A percentile compares a stretch with the other conserved stretches of the same genome.
Evolutionary conservation across 768 basidiomycete species (phyloP).

Genomic region (Termitomyces titanicus): DNA sequence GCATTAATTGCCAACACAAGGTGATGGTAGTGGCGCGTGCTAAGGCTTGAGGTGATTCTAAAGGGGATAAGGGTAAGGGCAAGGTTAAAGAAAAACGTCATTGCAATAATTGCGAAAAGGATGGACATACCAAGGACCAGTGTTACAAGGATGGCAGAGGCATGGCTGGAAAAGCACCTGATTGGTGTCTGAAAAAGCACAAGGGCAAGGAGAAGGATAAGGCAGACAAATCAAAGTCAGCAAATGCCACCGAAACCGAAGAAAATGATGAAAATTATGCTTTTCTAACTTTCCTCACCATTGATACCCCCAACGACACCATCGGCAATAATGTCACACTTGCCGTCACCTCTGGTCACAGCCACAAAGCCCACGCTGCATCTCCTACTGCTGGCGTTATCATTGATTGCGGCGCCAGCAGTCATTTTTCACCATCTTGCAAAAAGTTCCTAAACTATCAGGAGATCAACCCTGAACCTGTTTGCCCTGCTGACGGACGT

Average conservation of each 20-base stretch:
- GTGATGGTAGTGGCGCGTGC: conserved; percentile 7
- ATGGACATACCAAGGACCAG: not conserved
- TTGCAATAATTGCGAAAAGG: not conserved
- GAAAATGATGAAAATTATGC: not conserved
- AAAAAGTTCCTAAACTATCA: not conserved
- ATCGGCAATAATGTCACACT: not conserved
- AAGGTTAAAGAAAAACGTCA: not conserved
- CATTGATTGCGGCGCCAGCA: not conserved
- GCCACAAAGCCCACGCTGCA: not conserved
- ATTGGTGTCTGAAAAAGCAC: not conserved
- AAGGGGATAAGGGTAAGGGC: not conserved
- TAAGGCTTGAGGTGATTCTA: not conserved
- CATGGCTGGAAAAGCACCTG: not conserved
- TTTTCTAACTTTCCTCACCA: not conserved
- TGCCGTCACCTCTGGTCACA: not conserved
- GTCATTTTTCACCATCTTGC: not conserved
- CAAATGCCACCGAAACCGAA: not conserved
- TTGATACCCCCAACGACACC: not conserved
- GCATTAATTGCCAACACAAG: conserved; percentile 10
- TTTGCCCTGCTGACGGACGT: not conserved
- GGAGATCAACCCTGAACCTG: not conserved
- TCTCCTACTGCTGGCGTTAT: not conserved
- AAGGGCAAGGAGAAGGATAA: not conserved
- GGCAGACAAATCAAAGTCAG: not conserved
- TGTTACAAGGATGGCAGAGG: not conserved